Percentiles rank a stretch among this genome's conserved stretches.
Conservation (phyloP, 176 grass and related monocot species). For the Areca catechu region DNA sequence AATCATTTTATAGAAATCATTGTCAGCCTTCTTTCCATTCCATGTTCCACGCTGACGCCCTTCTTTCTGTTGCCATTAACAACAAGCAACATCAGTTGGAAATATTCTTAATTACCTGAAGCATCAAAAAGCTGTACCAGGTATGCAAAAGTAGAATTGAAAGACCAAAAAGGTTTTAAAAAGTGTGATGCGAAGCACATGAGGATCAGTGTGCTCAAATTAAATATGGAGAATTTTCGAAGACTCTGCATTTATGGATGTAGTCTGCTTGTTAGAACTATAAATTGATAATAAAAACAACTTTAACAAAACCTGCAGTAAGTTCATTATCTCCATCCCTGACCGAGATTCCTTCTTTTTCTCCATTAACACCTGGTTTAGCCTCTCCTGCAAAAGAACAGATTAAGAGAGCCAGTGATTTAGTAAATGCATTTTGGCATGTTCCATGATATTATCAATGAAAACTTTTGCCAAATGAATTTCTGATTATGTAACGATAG, state of each 20-base stretch:
- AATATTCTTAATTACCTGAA: constrained; percentile 2
- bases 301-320: constrained; percentile 55
- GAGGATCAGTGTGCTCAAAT: no score
- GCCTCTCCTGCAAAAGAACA: constrained; percentile 48
- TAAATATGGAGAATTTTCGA: no score
- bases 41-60: constrained; percentile 88
- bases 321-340: constrained; percentile 99
- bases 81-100: constrained; percentile 3
- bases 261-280: neutral
- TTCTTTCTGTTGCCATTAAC: constrained; percentile 73
- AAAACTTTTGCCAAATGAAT: no score
- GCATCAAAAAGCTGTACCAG: neutral
- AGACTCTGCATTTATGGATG: no score
- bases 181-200: no score
- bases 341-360: constrained; percentile 96
- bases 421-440: neutral
- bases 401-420: neutral
- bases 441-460: no score
- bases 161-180: no score
- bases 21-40: constrained; percentile 95
- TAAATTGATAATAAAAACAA: neutral
- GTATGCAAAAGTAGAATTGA: neutral
- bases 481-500: no score
- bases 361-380: constrained; percentile 92
- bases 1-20: constrained; percentile 97